phyloP scores from a whole-genome alignment of 2,329 filamentous ascomycete genomes.

The Periconia macrospinosa region DNA sequence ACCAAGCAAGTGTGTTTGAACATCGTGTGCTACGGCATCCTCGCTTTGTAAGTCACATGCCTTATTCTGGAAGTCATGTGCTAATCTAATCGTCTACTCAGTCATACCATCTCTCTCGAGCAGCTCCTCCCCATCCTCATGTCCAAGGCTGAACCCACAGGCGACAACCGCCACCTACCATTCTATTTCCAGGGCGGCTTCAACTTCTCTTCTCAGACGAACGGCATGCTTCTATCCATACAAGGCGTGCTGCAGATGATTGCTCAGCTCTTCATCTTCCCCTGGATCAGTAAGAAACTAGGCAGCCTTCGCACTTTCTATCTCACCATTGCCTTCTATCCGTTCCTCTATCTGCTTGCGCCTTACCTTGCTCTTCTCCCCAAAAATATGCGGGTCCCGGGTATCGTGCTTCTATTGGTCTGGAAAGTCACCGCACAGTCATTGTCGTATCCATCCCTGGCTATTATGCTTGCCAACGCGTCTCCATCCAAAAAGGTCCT shows the following conservation, averaged over 20 bases:
- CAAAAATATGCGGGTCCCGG: conserved; percentile 67
- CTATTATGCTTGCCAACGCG: conserved; percentile 86
- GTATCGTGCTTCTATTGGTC: conserved; percentile 76
- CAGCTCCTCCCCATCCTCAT: conserved; percentile 91
- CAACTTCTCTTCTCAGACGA: conserved; percentile 76
- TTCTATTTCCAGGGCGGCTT: conserved; percentile 91
- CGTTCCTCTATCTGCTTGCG: conserved; percentile 80
- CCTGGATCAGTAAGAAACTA: conserved; percentile 71
- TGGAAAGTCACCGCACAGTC: conserved; percentile 94
- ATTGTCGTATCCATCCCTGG: conserved; percentile 86
- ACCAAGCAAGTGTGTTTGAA: conserved; percentile 83
- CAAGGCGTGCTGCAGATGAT: conserved; percentile 90
- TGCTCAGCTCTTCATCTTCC: conserved; percentile 82
- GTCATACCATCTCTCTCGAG: conserved; percentile 96
- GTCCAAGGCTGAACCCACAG: conserved; percentile 63
- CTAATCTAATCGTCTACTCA: conserved; percentile 45
- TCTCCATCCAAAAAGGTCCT: conserved; percentile 82
- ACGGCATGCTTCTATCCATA: conserved; percentile 84
- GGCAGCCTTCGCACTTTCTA: conserved; percentile 83
- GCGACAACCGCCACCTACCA: conserved; percentile 62
- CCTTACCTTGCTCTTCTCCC: conserved; percentile 90
- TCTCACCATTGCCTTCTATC: conserved; percentile 79
- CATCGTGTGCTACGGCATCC: conserved; percentile 85
- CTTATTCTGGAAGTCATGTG: background rate
- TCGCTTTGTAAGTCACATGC: conserved; percentile 78